Evolutionary conservation across 257 asterid species (phyloP).

Genomic region (Asclepias syriaca): DNA sequence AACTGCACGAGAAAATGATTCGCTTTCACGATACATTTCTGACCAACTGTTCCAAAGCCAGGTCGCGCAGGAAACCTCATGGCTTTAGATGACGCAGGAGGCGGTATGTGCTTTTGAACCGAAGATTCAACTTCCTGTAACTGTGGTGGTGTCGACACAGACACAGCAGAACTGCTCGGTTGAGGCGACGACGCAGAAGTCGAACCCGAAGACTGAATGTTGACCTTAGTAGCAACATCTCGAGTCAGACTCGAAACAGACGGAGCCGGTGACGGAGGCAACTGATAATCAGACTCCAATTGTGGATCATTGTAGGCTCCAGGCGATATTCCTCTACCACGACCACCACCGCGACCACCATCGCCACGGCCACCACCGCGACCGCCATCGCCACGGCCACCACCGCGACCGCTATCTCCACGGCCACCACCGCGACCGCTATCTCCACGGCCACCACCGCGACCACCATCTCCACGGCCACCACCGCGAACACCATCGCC

Average conservation of each 20-base stretch:
- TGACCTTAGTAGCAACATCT: constrained; percentile 37
- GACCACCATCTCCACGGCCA: constrained; percentile 17
- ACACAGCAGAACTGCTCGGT: neutral
- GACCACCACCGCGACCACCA: constrained; percentile 16
- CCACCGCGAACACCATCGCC: constrained; percentile 37
- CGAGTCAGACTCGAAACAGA: constrained; percentile 12
- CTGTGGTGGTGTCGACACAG: neutral
- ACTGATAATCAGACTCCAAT: neutral
- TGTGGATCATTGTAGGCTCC: constrained; percentile 20
- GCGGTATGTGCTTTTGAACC: constrained; percentile 19
- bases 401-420: constrained; percentile 18
- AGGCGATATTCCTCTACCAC: constrained; percentile 9
- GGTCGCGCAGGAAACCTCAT: constrained; percentile 49
- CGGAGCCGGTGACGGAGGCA: constrained; percentile 5
- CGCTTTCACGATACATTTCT: constrained; percentile 35
- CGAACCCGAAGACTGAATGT: constrained; percentile 26
- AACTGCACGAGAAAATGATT: constrained; percentile 58
- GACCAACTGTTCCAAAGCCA: constrained; percentile 34
- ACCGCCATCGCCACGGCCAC: constrained; percentile 30
- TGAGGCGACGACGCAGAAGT: constrained; percentile 18
- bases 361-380: constrained; percentile 25
- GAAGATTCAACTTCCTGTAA: neutral
- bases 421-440: constrained; percentile 18
- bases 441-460: constrained; percentile 22
- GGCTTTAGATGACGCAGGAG: constrained; percentile 59